Evolutionary conservation across 257 asterid genomes (phyloP).

Genomic region (Salvia splendens): DNA sequence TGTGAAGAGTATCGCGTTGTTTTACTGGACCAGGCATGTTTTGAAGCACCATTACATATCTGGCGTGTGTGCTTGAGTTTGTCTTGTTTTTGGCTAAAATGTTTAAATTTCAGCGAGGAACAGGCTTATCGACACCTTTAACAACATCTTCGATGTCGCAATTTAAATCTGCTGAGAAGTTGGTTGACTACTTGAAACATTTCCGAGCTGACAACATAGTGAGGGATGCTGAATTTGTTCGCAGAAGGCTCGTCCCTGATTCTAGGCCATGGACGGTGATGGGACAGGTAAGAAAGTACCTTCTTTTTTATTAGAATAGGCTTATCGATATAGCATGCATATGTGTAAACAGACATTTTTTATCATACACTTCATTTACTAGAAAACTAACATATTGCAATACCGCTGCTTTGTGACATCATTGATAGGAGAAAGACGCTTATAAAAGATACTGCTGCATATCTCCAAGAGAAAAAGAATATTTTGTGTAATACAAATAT

Average conservation of each 20-base stretch:
- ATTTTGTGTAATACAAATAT: slow-evolving; percentile 16
- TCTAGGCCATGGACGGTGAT: slow-evolving; percentile 85
- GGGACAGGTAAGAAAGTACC: slow-evolving; percentile 64
- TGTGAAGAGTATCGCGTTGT: slow-evolving; percentile 86
- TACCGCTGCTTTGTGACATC: background rate
- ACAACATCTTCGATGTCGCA: slow-evolving; percentile 86
- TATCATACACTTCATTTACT: slow-evolving; percentile 5
- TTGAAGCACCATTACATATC: slow-evolving; percentile 18
- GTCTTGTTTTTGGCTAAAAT: slow-evolving; percentile 35
- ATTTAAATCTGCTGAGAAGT: slow-evolving; percentile 60
- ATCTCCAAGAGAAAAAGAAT: background rate
- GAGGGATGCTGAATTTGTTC: slow-evolving; percentile 84
- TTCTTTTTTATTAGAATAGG: background rate
- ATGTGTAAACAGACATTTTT: background rate
- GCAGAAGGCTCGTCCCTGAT: slow-evolving; percentile 74
- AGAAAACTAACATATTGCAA: slow-evolving; percentile 10
- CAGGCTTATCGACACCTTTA: slow-evolving; percentile 88
- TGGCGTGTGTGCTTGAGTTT: slow-evolving; percentile 10
- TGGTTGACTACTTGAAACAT: slow-evolving; percentile 67
- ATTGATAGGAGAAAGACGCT: background rate
- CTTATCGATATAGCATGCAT: slow-evolving; percentile 19
- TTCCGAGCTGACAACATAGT: slow-evolving; percentile 94
- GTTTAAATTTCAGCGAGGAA: slow-evolving; percentile 77
- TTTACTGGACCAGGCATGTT: slow-evolving; percentile 91
- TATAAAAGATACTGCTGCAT: background rate